phyloP scores from a whole-genome alignment of 768 basidiomycete species.

The Amanita polypyramis region DNA sequence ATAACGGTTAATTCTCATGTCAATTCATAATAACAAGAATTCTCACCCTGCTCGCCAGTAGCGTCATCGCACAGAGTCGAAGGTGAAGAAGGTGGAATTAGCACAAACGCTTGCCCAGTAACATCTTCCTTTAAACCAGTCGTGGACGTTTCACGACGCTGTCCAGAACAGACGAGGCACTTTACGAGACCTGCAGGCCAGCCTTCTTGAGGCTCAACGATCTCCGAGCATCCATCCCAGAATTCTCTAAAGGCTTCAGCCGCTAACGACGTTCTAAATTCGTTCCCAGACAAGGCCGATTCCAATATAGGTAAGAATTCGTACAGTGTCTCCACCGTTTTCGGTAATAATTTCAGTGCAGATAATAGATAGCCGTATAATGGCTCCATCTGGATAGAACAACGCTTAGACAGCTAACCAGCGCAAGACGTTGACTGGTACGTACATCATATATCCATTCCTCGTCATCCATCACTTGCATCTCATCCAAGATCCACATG shows the following conservation, averaged over 20 bases:
- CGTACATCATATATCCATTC: conserved; percentile 53
- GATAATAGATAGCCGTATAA: conserved; percentile 53
- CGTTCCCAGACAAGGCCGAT: conserved; percentile 45
- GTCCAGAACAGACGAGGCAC: conserved; percentile 15
- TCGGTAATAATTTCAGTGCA: conserved; percentile 37
- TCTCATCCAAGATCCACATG: conserved; percentile 58
- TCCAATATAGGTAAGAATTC: conserved; percentile 39
- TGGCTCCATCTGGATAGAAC: conserved; percentile 38
- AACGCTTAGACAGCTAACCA: conserved; percentile 3
- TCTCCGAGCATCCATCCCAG: conserved; percentile 42
- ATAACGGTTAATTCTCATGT: not conserved
- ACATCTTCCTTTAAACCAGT: not conserved
- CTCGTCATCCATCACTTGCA: conserved; percentile 33
- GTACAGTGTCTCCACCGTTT: conserved; percentile 29
- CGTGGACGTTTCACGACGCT: not conserved
- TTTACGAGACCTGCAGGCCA: conserved; percentile 42
- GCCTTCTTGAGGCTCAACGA: conserved; percentile 31
- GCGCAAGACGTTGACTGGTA: conserved; percentile 5
- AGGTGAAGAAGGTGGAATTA: conserved; percentile 9
- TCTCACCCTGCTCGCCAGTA: not conserved
- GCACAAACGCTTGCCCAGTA: not conserved
- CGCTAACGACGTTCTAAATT: conserved; percentile 32
- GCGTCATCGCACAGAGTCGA: conserved; percentile 16
- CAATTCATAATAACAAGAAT: not conserved
- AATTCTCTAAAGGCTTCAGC: conserved; percentile 48